These are phyloP conservation scores for Papiliotrema laurentii DNA, from an alignment of 1,284 basidiomycete species.

Conservation along the genomic window DNA sequence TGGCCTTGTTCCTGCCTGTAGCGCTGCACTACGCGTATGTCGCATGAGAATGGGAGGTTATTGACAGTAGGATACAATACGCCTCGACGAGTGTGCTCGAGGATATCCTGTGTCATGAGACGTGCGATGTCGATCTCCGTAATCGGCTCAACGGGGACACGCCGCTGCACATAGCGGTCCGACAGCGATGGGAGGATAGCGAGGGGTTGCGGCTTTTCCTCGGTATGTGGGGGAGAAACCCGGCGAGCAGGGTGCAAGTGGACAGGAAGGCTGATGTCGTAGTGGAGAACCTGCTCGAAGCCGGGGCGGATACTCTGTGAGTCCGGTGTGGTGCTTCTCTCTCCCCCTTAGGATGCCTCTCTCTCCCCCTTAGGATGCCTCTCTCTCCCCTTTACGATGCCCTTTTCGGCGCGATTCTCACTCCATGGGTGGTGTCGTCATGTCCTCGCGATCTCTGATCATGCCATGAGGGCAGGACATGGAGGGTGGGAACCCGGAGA, in stretches of 20 bases:
- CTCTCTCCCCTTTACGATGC: too few relatives aligned
- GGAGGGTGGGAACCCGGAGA: too few relatives aligned
- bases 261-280: constrained; percentile 25
- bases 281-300: constrained; percentile 65
- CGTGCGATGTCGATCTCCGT: constrained; percentile 76
- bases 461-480: too few relatives aligned
- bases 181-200: constrained; percentile 58
- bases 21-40: constrained; percentile 77
- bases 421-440: too few relatives aligned
- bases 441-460: too few relatives aligned
- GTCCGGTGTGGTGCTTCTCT: constrained; percentile 27
- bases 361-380: too few relatives aligned
- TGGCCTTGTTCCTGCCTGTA: constrained; percentile 31
- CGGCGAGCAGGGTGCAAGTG: not conserved
- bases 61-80: constrained; percentile 38
- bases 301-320: constrained; percentile 67
- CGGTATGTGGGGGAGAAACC: constrained; percentile 32
- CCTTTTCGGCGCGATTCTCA: too few relatives aligned
- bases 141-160: constrained; percentile 72
- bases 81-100: constrained; percentile 65
- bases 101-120: constrained; percentile 65
- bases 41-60: not conserved
- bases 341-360: not conserved
- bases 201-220: constrained; percentile 52
- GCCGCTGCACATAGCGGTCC: constrained; percentile 74